Base-by-base conservation (phyloP, 805 yeast species). In the Ascoidea rubescens region DNA sequence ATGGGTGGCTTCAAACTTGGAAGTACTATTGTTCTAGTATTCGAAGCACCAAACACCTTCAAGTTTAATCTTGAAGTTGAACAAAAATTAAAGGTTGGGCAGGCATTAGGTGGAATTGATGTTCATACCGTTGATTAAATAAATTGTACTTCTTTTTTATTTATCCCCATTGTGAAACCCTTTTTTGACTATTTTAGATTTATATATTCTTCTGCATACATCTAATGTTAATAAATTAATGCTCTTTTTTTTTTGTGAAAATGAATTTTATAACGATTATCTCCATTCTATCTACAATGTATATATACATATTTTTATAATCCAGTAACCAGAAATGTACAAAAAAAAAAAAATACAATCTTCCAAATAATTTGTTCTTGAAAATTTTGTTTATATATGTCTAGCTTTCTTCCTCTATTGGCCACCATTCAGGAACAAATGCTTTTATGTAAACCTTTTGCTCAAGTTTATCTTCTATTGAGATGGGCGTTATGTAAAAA, bases 1-100 rank as follows among this genome's bases (percentile, higher is more conserved):
- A 85, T 93, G 76, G 99, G 99, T 46, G 99, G 99, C 0, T 93
- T 93, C 69, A 86, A 86, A 71, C 73, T 93, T 51, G 99, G 99
- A 0, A 84, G 95, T 32, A 93, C 99, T 0, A 93, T 93, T n/a
- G 99, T 93, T 16, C 72, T 93, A 57, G 95, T 91, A 28, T 93
- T 93, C 67, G 99, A 93, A 69, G 99, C 97, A 1, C 99, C 99
- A 31, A 76, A 74, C 53, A 71, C 74, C 55, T 93, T 91, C 66
- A 67, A 78, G 60, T 93, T 89, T 62, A 69, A 75, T 44, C 74
- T 89, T 48, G 70, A 75, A 48, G 74, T 76, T 14, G 95, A 95
- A n/a, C 82, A 88, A 58, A 75, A 71, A 57, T 89, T 93, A 48
- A 80, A 81, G 63, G 80, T 91, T 80, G 99, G 99, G 10, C 84